These are phyloP conservation scores for Penicillium concentricum DNA, from an alignment of 2,329 filamentous ascomycete species.

Conservation along the genomic window DNA sequence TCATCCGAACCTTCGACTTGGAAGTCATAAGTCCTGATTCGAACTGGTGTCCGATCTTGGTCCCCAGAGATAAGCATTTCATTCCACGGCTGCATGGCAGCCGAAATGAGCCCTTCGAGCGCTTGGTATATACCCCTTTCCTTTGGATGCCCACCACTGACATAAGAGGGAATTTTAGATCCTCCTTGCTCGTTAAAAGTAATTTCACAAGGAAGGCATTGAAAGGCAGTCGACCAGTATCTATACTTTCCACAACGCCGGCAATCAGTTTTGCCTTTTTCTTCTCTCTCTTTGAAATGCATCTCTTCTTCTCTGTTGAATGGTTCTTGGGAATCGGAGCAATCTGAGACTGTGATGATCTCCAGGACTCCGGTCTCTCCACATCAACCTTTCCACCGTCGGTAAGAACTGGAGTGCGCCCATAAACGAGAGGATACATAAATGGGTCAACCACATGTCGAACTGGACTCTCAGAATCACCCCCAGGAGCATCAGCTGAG, in stretches of 20 bases:
- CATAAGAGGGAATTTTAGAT: conserved; percentile 1
- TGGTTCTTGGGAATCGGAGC: conserved; percentile 1
- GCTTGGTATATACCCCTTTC: conserved; percentile 5
- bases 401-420: conserved; percentile 5
- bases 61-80: conserved; percentile 4
- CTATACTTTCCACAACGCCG: background rate
- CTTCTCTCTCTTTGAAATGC: background rate
- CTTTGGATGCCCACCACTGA: conserved; percentile 6
- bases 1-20: conserved; percentile 1
- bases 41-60: conserved; percentile 7
- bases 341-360: background rate
- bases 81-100: conserved; percentile 2
- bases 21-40: conserved; percentile 11
- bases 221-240: conserved; percentile 7
- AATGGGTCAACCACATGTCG: conserved; percentile 7
- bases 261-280: background rate
- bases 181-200: background rate
- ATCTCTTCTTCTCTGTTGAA: background rate
- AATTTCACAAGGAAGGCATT: conserved; percentile 8
- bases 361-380: conserved; percentile 2
- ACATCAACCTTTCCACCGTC: conserved; percentile 3
- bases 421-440: conserved; percentile 7
- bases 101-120: conserved; percentile 1
- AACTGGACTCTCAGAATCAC: background rate
- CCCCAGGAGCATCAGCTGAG: background rate